These are phyloP conservation scores for Arachnomyces sp. DNA, from an alignment of 2,329 filamentous ascomycete species.

Conservation along the genomic window DNA sequence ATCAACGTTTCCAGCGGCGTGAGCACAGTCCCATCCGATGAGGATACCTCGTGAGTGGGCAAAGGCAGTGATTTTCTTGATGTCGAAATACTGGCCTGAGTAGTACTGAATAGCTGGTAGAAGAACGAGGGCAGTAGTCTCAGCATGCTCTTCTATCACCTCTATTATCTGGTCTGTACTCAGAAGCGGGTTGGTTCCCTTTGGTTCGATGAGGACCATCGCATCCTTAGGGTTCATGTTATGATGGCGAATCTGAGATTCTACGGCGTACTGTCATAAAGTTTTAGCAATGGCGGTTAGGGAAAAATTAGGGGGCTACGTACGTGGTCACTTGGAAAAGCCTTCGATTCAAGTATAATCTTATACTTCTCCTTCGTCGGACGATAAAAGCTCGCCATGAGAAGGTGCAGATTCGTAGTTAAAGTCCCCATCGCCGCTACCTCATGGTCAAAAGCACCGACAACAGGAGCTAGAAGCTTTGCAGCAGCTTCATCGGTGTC, in stretches of 20 bases:
- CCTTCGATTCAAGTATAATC: constrained; percentile 81
- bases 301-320: constrained; percentile 16
- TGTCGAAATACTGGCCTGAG: constrained; percentile 81
- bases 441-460: constrained; percentile 64
- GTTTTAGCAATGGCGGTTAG: constrained; percentile 4
- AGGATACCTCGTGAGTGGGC: constrained; percentile 62
- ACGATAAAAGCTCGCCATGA: constrained; percentile 77
- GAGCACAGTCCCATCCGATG: constrained; percentile 82
- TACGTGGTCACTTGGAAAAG: constrained; percentile 80
- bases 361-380: constrained; percentile 61
- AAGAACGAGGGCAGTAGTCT: constrained; percentile 64
- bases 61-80: constrained; percentile 66
- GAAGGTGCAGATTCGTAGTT: constrained; percentile 70
- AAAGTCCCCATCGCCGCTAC: constrained; percentile 84
- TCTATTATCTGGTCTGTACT: constrained; percentile 62
- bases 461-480: constrained; percentile 59
- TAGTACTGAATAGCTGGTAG: constrained; percentile 89
- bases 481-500: constrained; percentile 70
- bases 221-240: constrained; percentile 56
- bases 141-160: constrained; percentile 65
- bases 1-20: constrained; percentile 76
- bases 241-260: constrained; percentile 70
- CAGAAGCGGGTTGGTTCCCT: constrained; percentile 50
- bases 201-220: constrained; percentile 66
- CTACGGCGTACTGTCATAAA: constrained; percentile 60